Evolutionary conservation across 2,329 filamentous ascomycete species (phyloP).

Genomic region (Diaporthe citri): DNA sequence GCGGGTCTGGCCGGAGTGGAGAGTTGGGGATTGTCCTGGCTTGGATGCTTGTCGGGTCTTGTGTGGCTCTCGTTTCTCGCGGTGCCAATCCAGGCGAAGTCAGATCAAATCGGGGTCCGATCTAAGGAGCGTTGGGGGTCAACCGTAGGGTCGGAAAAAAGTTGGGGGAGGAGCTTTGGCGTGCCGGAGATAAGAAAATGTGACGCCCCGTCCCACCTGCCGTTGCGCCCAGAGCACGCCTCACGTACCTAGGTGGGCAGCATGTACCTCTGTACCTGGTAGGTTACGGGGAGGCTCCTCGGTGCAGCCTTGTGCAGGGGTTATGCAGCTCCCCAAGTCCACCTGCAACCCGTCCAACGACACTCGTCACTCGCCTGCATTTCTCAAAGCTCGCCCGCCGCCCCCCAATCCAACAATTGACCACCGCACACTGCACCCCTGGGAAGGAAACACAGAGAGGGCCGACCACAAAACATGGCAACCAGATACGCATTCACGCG

Average conservation of each 20-base stretch:
- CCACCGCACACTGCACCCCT: constrained; percentile 28
- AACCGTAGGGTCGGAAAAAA: constrained; percentile 24
- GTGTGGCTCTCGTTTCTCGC: constrained; percentile 20
- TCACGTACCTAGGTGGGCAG: background rate
- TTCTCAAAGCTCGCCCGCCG: background rate
- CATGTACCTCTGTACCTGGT: background rate
- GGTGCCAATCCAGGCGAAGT: constrained; percentile 10
- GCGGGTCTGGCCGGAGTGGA: constrained; percentile 13
- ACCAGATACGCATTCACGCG: constrained; percentile 92
- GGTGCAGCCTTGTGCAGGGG: constrained; percentile 16
- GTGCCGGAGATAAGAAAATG: constrained; percentile 36
- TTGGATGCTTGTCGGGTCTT: constrained; percentile 5
- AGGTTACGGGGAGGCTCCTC: background rate
- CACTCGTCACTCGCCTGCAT: constrained; percentile 3
- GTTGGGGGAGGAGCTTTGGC: constrained; percentile 13
- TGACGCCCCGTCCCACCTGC: constrained; percentile 23
- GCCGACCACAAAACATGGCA: constrained; percentile 73
- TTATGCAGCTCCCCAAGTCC: constrained; percentile 25
- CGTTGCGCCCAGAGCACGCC: constrained; percentile 7
- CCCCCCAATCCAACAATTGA: constrained; percentile 44
- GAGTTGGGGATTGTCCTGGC: constrained; percentile 1
- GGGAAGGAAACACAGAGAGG: background rate
- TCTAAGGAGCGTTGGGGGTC: constrained; percentile 28
- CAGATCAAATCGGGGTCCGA: constrained; percentile 36
- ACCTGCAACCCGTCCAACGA: constrained; percentile 11